Conservation (phyloP, 1,139 yeast species). For the Geotrichum fermentans region DNA sequence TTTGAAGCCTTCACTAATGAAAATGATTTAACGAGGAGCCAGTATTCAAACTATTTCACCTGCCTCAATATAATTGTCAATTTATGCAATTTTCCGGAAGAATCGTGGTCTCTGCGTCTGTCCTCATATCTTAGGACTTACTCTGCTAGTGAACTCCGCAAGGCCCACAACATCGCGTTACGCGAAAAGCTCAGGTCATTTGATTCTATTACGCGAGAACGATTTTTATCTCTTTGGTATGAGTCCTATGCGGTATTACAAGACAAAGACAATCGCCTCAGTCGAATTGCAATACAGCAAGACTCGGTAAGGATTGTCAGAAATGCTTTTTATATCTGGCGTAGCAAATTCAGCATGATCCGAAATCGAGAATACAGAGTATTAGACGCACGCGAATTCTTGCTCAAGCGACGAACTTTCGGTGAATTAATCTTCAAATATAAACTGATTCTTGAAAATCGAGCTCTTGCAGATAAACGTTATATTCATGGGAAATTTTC, state of each 20-base stretch:
- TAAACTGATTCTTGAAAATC: slow-evolving; percentile 21
- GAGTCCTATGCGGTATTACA: slow-evolving; percentile 12
- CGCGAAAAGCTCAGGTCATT: slow-evolving; percentile 16
- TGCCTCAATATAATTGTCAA: slow-evolving; percentile 16
- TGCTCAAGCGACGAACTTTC: background rate
- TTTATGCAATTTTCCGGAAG: slow-evolving; percentile 6
- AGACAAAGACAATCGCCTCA: slow-evolving; percentile 9
- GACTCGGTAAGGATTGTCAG: background rate
- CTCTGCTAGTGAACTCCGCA: slow-evolving; percentile 12
- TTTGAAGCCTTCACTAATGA: slow-evolving; percentile 27
- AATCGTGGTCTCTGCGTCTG: slow-evolving; percentile 16
- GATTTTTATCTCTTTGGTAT: slow-evolving; percentile 20
- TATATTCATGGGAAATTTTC: background rate
- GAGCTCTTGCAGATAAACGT: background rate
- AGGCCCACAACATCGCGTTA: slow-evolving; percentile 4
- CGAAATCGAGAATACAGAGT: background rate
- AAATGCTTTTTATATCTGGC: slow-evolving; percentile 4
- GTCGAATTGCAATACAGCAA: slow-evolving; percentile 1
- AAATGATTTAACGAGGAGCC: slow-evolving; percentile 21
- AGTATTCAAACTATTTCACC: slow-evolving; percentile 14
- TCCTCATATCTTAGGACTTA: slow-evolving; percentile 6
- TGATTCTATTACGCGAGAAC: slow-evolving; percentile 14
- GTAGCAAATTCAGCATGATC: background rate
- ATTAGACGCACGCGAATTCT: background rate
- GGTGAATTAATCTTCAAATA: slow-evolving; percentile 20